Evolutionary conservation across 2,329 filamentous ascomycete genomes (phyloP).

Genomic region (Zasmidium citrigriseum): DNA sequence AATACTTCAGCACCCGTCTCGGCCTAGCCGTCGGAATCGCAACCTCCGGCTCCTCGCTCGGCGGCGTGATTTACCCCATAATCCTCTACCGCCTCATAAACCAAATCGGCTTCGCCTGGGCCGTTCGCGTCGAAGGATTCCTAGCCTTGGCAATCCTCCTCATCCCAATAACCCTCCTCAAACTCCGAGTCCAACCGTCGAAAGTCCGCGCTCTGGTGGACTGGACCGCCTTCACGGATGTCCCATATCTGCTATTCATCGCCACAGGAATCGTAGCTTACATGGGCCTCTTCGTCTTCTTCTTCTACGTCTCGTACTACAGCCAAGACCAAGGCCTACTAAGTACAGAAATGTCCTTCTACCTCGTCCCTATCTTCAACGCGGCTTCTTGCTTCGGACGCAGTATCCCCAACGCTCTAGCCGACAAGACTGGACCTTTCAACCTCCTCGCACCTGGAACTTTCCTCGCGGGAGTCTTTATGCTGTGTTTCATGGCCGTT

Average conservation of each 20-base stretch:
- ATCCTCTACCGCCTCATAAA: neutral
- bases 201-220: conserved; percentile 40
- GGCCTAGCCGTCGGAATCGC: conserved; percentile 60
- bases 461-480: neutral
- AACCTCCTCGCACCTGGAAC: neutral
- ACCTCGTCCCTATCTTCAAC: neutral
- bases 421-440: neutral
- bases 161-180: conserved; percentile 19
- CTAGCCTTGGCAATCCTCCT: neutral
- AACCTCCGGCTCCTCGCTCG: conserved; percentile 60
- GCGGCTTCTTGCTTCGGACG: neutral
- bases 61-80: conserved; percentile 12
- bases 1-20: conserved; percentile 56
- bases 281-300: neutral
- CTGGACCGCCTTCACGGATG: conserved; percentile 11
- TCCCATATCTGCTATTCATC: neutral
- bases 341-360: neutral
- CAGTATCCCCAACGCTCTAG: neutral
- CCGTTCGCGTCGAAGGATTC: neutral
- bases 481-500: neutral
- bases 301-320: neutral
- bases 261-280: neutral
- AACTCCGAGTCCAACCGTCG: conserved; percentile 36
- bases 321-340: neutral
- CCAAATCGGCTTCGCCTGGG: conserved; percentile 3